These are phyloP conservation scores for Aurinia saxatilis DNA, from an alignment of 345 rosid species.

Conservation along the genomic window DNA sequence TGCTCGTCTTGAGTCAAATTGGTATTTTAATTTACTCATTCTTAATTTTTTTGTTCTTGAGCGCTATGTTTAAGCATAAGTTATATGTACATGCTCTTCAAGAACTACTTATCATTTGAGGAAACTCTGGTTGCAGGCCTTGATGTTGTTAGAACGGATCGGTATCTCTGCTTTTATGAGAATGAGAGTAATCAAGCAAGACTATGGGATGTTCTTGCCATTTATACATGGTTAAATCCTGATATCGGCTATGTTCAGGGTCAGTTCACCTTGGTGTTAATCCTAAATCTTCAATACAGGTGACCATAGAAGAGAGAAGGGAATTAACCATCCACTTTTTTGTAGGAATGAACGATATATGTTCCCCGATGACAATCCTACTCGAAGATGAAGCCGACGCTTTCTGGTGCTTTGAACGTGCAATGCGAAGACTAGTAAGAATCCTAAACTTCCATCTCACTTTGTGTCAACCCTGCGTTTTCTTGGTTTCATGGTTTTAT, in stretches of 20 bases:
- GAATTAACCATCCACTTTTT: background rate
- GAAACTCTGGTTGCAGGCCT: slow-evolving; percentile 43
- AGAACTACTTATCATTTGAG: background rate
- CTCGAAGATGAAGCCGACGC: slow-evolving; percentile 89
- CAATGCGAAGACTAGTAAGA: slow-evolving; percentile 76
- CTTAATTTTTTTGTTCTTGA: background rate
- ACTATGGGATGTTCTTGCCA: slow-evolving; percentile 77
- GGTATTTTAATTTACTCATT: slow-evolving; percentile 35
- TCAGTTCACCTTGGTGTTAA: slow-evolving; percentile 18
- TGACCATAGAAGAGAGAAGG: background rate
- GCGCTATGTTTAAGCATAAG: background rate
- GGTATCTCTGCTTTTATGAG: slow-evolving; percentile 72
- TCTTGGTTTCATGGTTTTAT: slow-evolving; percentile 1
- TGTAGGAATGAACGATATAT: slow-evolving; percentile 91
- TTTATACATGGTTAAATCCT: slow-evolving; percentile 78
- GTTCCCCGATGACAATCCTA: slow-evolving; percentile 86
- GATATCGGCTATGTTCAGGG: slow-evolving; percentile 95
- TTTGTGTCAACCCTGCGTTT: background rate
- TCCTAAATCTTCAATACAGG: background rate
- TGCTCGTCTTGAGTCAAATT: slow-evolving; percentile 72
- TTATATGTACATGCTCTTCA: background rate
- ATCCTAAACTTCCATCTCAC: background rate
- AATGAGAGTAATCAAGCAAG: slow-evolving; percentile 61
- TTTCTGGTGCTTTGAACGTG: slow-evolving; percentile 90
- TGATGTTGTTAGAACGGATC: slow-evolving; percentile 90